phyloP scores from a whole-genome alignment of 768 basidiomycete species.

The Tulasnella sp. region DNA sequence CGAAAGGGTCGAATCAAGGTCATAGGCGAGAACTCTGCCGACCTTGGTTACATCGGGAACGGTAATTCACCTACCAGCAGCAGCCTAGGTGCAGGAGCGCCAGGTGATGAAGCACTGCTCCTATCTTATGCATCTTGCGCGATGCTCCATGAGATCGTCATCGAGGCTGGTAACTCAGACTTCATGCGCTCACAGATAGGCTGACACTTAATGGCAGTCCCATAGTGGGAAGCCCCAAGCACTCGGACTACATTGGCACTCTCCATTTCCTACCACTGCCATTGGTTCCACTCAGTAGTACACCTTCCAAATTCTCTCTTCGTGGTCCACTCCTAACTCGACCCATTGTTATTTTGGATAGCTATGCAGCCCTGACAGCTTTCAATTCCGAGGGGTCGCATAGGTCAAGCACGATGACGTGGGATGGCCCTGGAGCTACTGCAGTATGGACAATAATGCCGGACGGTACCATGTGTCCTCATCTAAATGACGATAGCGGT shows the following conservation, averaged over 20 bases:
- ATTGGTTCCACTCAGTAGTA: too few species aligned
- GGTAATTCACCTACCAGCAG: background rate
- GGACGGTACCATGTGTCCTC: background rate
- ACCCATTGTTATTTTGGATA: background rate
- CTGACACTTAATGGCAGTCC: too few species aligned
- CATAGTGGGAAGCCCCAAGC: background rate
- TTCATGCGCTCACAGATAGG: too few species aligned
- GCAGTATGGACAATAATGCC: background rate
- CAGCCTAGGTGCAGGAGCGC: background rate
- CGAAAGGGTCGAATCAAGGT: background rate
- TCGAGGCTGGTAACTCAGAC: background rate
- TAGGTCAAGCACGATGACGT: background rate
- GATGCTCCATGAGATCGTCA: background rate
- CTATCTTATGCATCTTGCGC: background rate
- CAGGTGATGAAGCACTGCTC: background rate
- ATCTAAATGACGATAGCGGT: too few species aligned
- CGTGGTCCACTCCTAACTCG: too few species aligned
- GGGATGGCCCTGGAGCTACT: background rate
- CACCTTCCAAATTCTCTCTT: too few species aligned
- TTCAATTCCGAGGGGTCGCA: background rate
- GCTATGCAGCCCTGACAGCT: background rate
- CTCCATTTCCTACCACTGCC: too few species aligned
- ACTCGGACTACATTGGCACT: too few species aligned
- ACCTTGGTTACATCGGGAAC: background rate
- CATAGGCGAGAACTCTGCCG: background rate